phyloP scores from a whole-genome alignment of 2,329 filamentous ascomycete genomes.

The Trichoderma sp. region DNA sequence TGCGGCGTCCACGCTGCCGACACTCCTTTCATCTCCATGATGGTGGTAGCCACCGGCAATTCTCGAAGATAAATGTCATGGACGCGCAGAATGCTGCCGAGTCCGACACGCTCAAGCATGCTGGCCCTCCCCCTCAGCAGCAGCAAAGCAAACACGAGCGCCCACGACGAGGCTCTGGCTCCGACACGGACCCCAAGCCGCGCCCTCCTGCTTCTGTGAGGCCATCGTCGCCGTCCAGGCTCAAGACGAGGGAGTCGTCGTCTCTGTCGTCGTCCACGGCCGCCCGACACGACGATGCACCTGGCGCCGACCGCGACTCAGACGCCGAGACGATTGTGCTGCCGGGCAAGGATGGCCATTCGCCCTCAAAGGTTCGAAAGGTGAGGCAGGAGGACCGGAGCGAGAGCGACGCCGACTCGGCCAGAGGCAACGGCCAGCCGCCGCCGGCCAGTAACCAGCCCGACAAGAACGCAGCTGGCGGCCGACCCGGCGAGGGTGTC shows the following conservation, averaged over 20 bases:
- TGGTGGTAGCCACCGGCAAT: slow-evolving; percentile 57
- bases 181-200: slow-evolving; percentile 31
- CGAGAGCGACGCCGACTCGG: slow-evolving; percentile 53
- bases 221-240: slow-evolving; percentile 24
- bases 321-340: slow-evolving; percentile 73
- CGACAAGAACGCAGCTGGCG: slow-evolving; percentile 39
- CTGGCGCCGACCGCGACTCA: slow-evolving; percentile 59
- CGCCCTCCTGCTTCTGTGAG: slow-evolving; percentile 22
- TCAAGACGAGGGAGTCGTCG: slow-evolving; percentile 21
- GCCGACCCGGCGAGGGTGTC: slow-evolving; percentile 37
- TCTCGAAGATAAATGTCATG: slow-evolving; percentile 64
- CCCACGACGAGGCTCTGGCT: slow-evolving; percentile 26
- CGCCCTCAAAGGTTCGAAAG: slow-evolving; percentile 64
- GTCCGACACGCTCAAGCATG: slow-evolving; percentile 61
- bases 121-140: slow-evolving; percentile 54
- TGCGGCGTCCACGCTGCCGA: slow-evolving; percentile 25
- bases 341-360: slow-evolving; percentile 64
- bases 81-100: slow-evolving; percentile 69
- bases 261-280: slow-evolving; percentile 21
- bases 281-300: slow-evolving; percentile 39
- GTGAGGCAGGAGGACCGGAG: slow-evolving; percentile 66
- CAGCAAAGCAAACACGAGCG: slow-evolving; percentile 31
- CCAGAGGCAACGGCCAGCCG: slow-evolving; percentile 40
- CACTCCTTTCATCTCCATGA: slow-evolving; percentile 48
- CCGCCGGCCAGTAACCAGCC: slow-evolving; percentile 40